Evolutionary conservation across 805 yeast species (phyloP), one percentile per base, ranked within the genome.

Genomic region (Monosporozyma unispora): DNA sequence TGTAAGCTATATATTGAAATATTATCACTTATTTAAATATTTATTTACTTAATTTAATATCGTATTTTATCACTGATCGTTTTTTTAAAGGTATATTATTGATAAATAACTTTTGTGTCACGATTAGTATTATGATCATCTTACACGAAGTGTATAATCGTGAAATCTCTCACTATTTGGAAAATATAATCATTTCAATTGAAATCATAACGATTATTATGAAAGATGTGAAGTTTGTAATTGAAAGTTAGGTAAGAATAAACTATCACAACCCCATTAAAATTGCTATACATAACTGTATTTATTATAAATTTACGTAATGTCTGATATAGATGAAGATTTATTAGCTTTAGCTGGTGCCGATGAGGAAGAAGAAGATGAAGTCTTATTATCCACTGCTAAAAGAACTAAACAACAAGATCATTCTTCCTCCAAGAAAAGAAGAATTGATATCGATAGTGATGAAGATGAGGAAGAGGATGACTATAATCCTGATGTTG

Each of bases 301-400:
- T 18, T 18, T 5, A 37, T 27, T 5, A 39, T 6, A 22, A 18
- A 12, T 19, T 25, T 7, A 31, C 4, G n/a, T 3, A 14, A 86
- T 86, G 95, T 82, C 90, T 52, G 95, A 81, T 64, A 79, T 88
- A 62, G 97, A 90, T 65, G 98, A 91, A 66, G 99, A 93, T 77
- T 78, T 93, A 71, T 78, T 91, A 63, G 98, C 96, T 19, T 78
- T 93, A 60, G 99, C 99, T 47, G 98, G 95, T 52, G 81, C 77
- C 23, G 84, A 76, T 47, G 81, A 78, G 31, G 82, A 62, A 14
- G 68, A 61, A 45, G 67, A 63, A 37, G 68, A 62, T 39, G 73
- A 68, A 44, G 70, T 69, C 25, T 66, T 68, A 29, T 63, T 53
- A 16, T 58, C 59, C 27, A 47, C 63, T 2, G 54, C 59, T 10